Base-by-base conservation (phyloP, 169 alveolate species). In the Theileria parva region DNA sequence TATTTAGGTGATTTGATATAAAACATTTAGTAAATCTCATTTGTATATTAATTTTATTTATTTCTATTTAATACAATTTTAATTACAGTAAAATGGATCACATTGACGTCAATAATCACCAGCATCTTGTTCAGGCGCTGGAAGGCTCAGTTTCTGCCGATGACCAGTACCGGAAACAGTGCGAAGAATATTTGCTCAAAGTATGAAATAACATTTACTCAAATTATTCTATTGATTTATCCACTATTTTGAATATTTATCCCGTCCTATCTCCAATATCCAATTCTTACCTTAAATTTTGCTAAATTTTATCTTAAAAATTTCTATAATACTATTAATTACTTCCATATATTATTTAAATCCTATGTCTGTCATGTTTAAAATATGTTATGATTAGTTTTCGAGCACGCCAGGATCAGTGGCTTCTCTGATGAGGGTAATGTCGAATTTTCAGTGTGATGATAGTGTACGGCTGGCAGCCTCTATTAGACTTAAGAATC, bases 401-500 rank as follows among this genome's bases (percentile, higher is more conserved):
- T n/a, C 86, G 21, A 70, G 59, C 21, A 50, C 21, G 13, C 39
- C 53, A 53, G 89, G 86, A 28, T 75, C 86, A 0, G 63, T 83
- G 51, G 81, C 89, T 37, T 37, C 77, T 1, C 39, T 83, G 12
- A 68, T 83, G n/a, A 28, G 59, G 34, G 25, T 83, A 21, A 83
- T 83, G 68, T 67, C 89, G 19, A 23, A 70, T 11, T 63, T 53
- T 0, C 81, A 19, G 21, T 78, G 68, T 11, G 89, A 75, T 19
- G 72, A 48, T 55, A 57, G 79, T 17, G 80, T 85, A 0, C 50
- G 87, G 39, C 59, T 85, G 55, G 87, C 87, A 15, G 89, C 84
- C 0, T 81, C 91, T n/a, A 74, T 85, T 15, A 85, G 64, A 77
- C 79, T 85, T 1, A 85, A 85, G 81, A 85, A 85, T 34, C 72